Conservation (phyloP, 257 asterid species). For the Fraxinus americana region DNA sequence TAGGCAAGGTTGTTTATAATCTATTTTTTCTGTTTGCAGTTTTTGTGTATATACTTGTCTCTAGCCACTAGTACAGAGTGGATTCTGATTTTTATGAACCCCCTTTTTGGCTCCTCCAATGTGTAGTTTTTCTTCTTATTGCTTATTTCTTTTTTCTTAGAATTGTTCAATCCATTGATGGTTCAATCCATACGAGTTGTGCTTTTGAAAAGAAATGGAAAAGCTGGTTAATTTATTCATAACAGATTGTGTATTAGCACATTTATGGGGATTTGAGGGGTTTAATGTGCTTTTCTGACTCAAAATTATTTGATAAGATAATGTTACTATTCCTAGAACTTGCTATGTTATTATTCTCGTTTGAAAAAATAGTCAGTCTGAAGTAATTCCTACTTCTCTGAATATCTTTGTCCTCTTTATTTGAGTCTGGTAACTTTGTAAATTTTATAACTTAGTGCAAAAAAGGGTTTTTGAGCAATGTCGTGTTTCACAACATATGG, state of each 20-base stretch:
- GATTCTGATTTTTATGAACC: conserved; percentile 19
- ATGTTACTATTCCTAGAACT: background rate
- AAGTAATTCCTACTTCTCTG: background rate
- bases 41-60: background rate
- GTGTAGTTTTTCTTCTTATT: conserved; percentile 7
- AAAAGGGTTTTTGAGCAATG: background rate
- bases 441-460: background rate
- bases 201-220: background rate
- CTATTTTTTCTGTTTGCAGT: background rate
- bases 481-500: background rate
- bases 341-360: background rate
- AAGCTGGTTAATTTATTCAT: background rate
- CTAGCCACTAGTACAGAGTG: background rate
- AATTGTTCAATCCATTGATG: conserved; percentile 9
- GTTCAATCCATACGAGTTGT: background rate
- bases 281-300: background rate
- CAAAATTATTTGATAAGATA: background rate
- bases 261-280: background rate
- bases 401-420: background rate
- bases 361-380: background rate
- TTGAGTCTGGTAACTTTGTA: background rate
- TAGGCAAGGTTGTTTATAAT: background rate
- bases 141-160: conserved; percentile 5
- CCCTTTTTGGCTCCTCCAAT: background rate
- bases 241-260: background rate